Conservation (phyloP, 441 rosid genomes). For the Populus hybrid region DNA sequence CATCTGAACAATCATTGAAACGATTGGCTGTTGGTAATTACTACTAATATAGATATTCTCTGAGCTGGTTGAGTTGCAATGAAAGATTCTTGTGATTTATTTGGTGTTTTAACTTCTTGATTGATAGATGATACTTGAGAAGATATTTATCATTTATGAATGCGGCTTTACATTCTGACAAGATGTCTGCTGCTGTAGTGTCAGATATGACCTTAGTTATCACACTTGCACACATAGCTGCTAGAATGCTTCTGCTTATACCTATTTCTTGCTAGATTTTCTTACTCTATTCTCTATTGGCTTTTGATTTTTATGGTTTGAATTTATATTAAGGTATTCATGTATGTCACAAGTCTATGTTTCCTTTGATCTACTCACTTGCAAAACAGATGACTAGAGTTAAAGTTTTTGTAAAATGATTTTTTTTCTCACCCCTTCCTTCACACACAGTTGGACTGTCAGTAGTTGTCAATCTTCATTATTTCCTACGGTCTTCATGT, state of each 20-base stretch:
- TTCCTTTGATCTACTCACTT: background rate
- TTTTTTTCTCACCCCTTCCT: background rate
- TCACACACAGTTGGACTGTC: background rate
- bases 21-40: conserved; percentile 81
- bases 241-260: background rate
- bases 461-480: background rate
- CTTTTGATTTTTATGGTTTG: background rate
- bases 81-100: conserved; percentile 22
- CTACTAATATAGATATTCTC: conserved; percentile 37
- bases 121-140: background rate
- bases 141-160: conserved; percentile 4
- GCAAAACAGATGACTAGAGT: background rate
- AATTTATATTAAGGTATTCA: background rate
- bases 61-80: conserved; percentile 22
- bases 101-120: background rate
- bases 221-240: background rate
- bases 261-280: background rate
- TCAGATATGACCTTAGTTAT: background rate
- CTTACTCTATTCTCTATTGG: background rate
- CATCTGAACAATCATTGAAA: conserved; percentile 42
- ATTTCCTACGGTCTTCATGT: background rate
- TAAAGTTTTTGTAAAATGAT: background rate
- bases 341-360: background rate
- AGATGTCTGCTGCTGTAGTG: background rate
- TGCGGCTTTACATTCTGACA: background rate